These are phyloP conservation scores for Aspergillus novoparasiticus DNA, from an alignment of 2,329 filamentous ascomycete species.

Conservation along the genomic window DNA sequence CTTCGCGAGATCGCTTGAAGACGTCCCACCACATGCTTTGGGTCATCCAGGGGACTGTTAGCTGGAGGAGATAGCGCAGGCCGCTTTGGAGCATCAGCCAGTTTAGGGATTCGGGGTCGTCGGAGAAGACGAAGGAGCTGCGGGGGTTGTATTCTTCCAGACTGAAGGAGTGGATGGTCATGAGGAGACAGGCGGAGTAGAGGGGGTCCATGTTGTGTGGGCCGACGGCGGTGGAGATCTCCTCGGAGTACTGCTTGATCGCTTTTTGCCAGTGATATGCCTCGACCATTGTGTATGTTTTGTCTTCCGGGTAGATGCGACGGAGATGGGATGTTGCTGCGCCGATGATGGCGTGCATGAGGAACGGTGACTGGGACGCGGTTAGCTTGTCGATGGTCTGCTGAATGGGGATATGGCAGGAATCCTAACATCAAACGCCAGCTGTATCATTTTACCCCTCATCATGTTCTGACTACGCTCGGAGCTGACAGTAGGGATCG, in stretches of 20 bases:
- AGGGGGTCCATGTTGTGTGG: constrained; percentile 41
- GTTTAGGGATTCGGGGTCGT: constrained; percentile 33
- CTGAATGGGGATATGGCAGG: not conserved
- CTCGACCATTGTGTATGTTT: constrained; percentile 31
- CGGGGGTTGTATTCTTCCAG: constrained; percentile 33
- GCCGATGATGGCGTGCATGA: constrained; percentile 42
- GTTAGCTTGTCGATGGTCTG: not conserved
- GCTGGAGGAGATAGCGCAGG: constrained; percentile 33
- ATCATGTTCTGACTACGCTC: constrained; percentile 20
- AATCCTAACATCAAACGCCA: constrained; percentile 34
- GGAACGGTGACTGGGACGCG: constrained; percentile 33
- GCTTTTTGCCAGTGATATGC: constrained; percentile 43
- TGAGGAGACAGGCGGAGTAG: constrained; percentile 41
- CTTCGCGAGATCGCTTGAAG: constrained; percentile 32
- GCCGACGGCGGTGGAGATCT: constrained; percentile 29
- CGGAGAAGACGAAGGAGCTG: constrained; percentile 40
- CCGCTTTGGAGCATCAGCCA: constrained; percentile 42
- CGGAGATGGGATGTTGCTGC: constrained; percentile 35
- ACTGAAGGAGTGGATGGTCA: constrained; percentile 38
- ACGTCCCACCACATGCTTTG: constrained; percentile 39
- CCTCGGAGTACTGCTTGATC: constrained; percentile 37
- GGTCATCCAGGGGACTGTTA: constrained; percentile 26
- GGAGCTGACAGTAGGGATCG: constrained; percentile 18
- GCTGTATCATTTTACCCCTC: constrained; percentile 27
- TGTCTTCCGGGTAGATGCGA: constrained; percentile 28